A percentile compares a stretch with the other conserved stretches of the same genome.
Evolutionary conservation across 2,329 filamentous ascomycete species (phyloP).

Genomic region (Alternaria solani): DNA sequence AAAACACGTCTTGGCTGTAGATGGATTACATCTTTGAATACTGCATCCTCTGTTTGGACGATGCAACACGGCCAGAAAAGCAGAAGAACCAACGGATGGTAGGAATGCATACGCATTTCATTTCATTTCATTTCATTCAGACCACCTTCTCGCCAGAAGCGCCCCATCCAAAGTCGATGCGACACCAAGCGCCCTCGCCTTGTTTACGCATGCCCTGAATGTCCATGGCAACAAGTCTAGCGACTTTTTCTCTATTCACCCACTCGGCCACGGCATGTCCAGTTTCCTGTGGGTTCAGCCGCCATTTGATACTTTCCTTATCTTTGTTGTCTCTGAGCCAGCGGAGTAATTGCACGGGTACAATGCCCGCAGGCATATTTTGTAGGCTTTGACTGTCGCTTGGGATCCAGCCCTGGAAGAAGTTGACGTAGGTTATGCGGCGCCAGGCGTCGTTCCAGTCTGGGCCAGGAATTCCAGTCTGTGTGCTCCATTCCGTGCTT

Average conservation of each 20-base stretch:
- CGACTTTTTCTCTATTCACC: constrained; percentile 51
- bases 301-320: constrained; percentile 27
- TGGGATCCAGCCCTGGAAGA: constrained; percentile 57
- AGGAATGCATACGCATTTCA: background rate
- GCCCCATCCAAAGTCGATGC: constrained; percentile 50
- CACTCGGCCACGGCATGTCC: constrained; percentile 40
- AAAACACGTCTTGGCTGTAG: background rate
- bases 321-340: constrained; percentile 47
- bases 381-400: constrained; percentile 37
- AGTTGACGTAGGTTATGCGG: constrained; percentile 53
- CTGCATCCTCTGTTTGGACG: background rate
- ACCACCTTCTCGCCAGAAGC: constrained; percentile 5
- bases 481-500: constrained; percentile 13
- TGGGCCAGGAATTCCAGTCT: constrained; percentile 30
- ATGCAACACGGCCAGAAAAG: background rate
- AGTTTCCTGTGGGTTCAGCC: constrained; percentile 28
- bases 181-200: constrained; percentile 41
- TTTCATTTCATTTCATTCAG: background rate
- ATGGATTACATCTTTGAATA: background rate
- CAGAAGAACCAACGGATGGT: background rate
- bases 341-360: constrained; percentile 45
- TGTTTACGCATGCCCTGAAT: constrained; percentile 42
- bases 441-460: constrained; percentile 55
- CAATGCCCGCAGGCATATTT: constrained; percentile 46
- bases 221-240: constrained; percentile 39